phyloP scores from a whole-genome alignment of 345 rosid genomes.

The Acer negundo region DNA sequence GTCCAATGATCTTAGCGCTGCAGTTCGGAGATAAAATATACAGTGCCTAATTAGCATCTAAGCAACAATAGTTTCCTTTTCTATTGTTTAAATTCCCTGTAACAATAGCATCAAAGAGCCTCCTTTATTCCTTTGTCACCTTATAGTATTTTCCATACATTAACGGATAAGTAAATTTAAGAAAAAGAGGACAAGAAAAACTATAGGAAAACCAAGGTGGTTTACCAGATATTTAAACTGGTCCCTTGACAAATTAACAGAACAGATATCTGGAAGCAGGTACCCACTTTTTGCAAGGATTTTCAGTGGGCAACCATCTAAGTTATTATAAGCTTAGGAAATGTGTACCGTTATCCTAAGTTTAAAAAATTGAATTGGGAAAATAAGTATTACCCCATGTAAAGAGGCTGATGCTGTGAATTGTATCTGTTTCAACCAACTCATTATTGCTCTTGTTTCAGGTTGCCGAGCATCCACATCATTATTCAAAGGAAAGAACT shows the following conservation, averaged over 20 bases:
- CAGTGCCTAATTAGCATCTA: neutral
- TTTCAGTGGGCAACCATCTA: neutral
- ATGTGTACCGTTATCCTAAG: neutral
- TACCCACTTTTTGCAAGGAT: neutral
- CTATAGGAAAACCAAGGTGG: neutral
- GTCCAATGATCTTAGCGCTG: neutral
- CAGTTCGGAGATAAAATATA: neutral
- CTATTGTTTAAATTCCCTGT: neutral
- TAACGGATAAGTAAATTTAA: neutral
- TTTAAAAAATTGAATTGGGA: constrained; percentile 10
- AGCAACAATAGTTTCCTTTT: neutral
- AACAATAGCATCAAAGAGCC: neutral
- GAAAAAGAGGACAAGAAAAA: neutral
- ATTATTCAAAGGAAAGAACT: constrained; percentile 76
- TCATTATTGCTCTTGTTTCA: constrained; percentile 86
- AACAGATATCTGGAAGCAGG: constrained; percentile 5
- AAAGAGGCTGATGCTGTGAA: constrained; percentile 91
- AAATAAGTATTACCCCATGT: constrained; percentile 73
- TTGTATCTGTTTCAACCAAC: constrained; percentile 68
- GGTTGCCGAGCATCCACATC: constrained; percentile 71
- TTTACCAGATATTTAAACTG: neutral
- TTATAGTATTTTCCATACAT: no score
- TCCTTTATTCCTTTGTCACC: no score
- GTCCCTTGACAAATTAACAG: neutral
- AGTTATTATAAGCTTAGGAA: neutral